Conservation (phyloP, 2,329 filamentous ascomycete species). For the Nemania abortiva region DNA sequence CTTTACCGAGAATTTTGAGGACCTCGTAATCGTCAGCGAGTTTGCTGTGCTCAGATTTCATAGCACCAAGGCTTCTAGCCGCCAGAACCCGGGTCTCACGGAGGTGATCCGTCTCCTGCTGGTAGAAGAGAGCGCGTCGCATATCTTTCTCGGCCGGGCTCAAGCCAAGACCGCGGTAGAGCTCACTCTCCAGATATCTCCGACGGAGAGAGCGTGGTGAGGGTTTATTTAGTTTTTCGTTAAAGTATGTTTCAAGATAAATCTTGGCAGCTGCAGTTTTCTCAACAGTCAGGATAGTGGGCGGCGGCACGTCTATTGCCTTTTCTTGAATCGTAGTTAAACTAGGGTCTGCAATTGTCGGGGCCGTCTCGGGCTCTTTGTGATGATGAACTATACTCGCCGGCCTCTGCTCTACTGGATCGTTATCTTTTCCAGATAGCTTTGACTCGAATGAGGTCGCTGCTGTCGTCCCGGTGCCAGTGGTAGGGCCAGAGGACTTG, state of each 20-base stretch:
- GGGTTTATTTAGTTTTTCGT: conserved; percentile 70
- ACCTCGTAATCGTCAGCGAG: conserved; percentile 78
- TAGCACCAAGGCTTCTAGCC: conserved; percentile 62
- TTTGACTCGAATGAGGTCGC: conserved; percentile 60
- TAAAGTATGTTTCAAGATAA: conserved; percentile 87
- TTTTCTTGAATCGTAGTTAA: conserved; percentile 53
- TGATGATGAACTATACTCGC: conserved; percentile 47
- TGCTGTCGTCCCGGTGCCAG: conserved; percentile 50
- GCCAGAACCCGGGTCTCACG: conserved; percentile 79
- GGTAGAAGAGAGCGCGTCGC: conserved; percentile 69
- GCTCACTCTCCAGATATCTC: conserved; percentile 70
- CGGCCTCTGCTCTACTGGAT: conserved; percentile 49
- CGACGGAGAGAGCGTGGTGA: conserved; percentile 72
- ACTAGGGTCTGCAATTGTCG: conserved; percentile 46
- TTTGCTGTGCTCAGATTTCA: conserved; percentile 59
- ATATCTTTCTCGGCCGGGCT: conserved; percentile 66
- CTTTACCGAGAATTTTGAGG: conserved; percentile 87
- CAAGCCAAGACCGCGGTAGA: conserved; percentile 68
- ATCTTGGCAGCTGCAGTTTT: conserved; percentile 84
- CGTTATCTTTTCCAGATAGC: conserved; percentile 50
- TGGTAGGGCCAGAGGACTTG: conserved; percentile 46
- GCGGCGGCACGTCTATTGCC: conserved; percentile 45
- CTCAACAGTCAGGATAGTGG: conserved; percentile 74
- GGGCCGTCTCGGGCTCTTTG: conserved; percentile 37
- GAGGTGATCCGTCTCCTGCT: conserved; percentile 78